Percentiles rank a stretch among this genome's conserved stretches.
Conservation (phyloP, 192 early-diverging fungal genomes). For the Diversispora epigaea region DNA sequence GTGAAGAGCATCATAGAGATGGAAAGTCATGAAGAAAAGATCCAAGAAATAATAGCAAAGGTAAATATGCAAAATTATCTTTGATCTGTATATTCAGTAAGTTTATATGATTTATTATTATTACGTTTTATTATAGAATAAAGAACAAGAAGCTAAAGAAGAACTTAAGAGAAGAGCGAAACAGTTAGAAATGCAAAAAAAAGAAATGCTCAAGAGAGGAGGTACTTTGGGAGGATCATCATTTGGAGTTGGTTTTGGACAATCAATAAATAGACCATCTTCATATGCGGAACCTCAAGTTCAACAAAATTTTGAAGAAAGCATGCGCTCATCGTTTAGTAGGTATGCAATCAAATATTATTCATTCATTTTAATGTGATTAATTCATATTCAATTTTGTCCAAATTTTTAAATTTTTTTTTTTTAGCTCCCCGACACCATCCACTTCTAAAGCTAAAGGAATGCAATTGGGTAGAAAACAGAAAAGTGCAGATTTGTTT, state of each 20-base stretch:
- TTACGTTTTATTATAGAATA: constrained; percentile 56
- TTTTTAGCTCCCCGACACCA: constrained; percentile 40
- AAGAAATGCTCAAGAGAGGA: constrained; percentile 67
- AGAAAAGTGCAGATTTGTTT: constrained; percentile 73
- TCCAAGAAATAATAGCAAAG: constrained; percentile 92
- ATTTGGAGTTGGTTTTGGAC: constrained; percentile 44
- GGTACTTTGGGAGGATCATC: constrained; percentile 47
- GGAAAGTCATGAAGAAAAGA: constrained; percentile 98
- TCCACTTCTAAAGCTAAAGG: constrained; percentile 68
- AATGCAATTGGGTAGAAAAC: constrained; percentile 94
- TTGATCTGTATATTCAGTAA: not conserved
- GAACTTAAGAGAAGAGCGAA: constrained; percentile 91
- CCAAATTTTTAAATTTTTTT: not conserved
- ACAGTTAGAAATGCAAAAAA: constrained; percentile 86
- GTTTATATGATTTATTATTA: not conserved
- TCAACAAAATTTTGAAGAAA: constrained; percentile 30
- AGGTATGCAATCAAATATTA: constrained; percentile 29
- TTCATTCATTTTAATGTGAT: not conserved
- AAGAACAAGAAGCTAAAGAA: constrained; percentile 97
- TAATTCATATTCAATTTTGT: not conserved
- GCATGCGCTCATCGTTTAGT: constrained; percentile 32
- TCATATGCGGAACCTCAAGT: constrained; percentile 41
- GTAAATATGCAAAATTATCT: constrained; percentile 36
- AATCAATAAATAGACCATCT: constrained; percentile 36
- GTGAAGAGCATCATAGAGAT: constrained; percentile 94